Base-by-base conservation (phyloP, 2,329 filamentous ascomycete genomes). In the Pseudogymnoascus sp. region DNA sequence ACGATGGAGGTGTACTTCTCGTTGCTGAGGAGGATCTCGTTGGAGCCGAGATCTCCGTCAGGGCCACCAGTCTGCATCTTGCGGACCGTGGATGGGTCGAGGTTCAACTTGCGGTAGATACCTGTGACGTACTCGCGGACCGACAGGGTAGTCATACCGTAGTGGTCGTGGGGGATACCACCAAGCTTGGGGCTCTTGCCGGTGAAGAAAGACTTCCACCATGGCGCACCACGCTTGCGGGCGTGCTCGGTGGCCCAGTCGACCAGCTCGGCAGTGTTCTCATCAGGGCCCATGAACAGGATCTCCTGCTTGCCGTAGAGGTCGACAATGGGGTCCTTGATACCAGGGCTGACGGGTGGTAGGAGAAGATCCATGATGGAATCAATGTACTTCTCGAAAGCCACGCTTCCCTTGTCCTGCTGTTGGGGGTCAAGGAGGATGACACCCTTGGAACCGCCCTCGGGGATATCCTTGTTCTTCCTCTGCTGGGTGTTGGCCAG, bases 171-270 rank as follows among this genome's bases (percentile, higher is more conserved):
- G 37, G 94, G 94, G 67, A 99, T 99, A 72, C 94, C 94, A 65
- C 94, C 94, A 12, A 99, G 83, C 75, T 89, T 94, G 60, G 91
- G 94, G 68, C 91, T 96, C 82, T 99, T 99, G 71, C 94, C 94
- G 2, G 94, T 99, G 81, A 99, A 99, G 84, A 99, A 99, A 0
- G 94, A 99, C 81, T 99, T 99, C 94, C 94, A 99, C 91, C 93
- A 99, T 28, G 91, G 91, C 4, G 94, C 94, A 50, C 91, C 91
- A 68, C 94, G 87, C 64, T 79, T 78, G 59, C 91, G 85, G 63
- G 94, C 94, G 74, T 99, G 94, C 74, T 94, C 88, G 1, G 94
- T 99, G n/a, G 94, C 94, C 94, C 94, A 99, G 76, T 99, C 87
- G 59, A 99, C 94, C 34, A 99, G 82, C 70, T 96, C 91, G 20